Conservation (phyloP, 805 yeast species). For the Starmera quercuum region DNA sequence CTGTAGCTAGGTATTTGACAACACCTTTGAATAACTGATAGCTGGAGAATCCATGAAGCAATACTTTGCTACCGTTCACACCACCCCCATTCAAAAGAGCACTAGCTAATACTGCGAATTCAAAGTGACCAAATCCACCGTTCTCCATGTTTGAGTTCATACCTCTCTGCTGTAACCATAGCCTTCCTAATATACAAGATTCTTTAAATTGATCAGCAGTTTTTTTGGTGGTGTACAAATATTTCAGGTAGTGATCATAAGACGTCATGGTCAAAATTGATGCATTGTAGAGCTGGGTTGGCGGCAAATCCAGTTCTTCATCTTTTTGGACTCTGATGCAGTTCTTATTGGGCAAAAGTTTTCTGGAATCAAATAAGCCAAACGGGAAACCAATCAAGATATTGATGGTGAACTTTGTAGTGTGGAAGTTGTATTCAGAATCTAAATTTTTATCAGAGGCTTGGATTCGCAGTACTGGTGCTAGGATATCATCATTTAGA, state of each 20-base stretch:
- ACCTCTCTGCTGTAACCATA: constrained; percentile 90
- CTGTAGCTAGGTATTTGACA: constrained; percentile 70
- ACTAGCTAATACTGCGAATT: constrained; percentile 75
- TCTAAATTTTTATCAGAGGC: constrained; percentile 41
- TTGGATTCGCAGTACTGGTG: constrained; percentile 65
- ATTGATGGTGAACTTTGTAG: constrained; percentile 66
- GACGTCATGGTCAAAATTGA: constrained; percentile 65
- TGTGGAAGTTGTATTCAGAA: constrained; percentile 48
- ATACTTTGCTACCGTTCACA: constrained; percentile 60
- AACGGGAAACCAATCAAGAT: constrained; percentile 67
- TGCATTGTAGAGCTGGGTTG: constrained; percentile 86
- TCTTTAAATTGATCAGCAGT: constrained; percentile 76
- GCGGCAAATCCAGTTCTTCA: constrained; percentile 37
- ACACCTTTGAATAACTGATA: constrained; percentile 92
- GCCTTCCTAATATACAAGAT: constrained; percentile 77
- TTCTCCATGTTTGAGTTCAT: constrained; percentile 52
- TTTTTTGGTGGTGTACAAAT: constrained; percentile 67
- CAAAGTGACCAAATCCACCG: constrained; percentile 91
- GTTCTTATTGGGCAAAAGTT: constrained; percentile 72
- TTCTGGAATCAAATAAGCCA: constrained; percentile 64
- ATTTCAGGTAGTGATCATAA: constrained; percentile 64
- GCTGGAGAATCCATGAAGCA: constrained; percentile 83
- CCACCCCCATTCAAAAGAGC: constrained; percentile 83
- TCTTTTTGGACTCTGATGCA: constrained; percentile 58
- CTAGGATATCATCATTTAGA: constrained; percentile 66